phyloP scores from a whole-genome alignment of 2,329 filamentous ascomycete genomes.

The Aspergillus fumigatus region DNA sequence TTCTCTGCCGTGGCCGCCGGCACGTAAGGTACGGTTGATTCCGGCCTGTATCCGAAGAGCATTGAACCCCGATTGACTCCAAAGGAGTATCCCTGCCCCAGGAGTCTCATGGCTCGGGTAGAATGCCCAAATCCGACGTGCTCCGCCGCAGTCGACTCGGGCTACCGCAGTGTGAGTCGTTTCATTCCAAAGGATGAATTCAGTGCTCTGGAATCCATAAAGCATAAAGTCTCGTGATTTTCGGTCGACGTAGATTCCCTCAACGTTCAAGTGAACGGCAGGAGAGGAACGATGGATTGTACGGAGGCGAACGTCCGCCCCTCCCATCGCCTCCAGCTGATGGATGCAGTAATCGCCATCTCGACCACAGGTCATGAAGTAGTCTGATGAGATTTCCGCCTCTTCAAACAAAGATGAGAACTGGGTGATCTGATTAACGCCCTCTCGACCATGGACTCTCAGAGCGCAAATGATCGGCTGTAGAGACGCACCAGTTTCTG shows the following conservation, averaged over 20 bases:
- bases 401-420: constrained; percentile 12
- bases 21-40: constrained; percentile 51
- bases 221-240: constrained; percentile 57
- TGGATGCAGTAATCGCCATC: constrained; percentile 73
- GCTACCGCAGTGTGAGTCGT: constrained; percentile 64
- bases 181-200: constrained; percentile 79
- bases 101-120: constrained; percentile 20
- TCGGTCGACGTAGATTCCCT: constrained; percentile 61
- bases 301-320: constrained; percentile 32
- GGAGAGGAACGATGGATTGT: constrained; percentile 65
- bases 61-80: constrained; percentile 65
- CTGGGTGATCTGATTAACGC: constrained; percentile 61
- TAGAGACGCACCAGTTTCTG: constrained; percentile 11
- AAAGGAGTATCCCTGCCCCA: constrained; percentile 58
- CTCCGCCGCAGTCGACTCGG: constrained; percentile 75
- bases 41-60: constrained; percentile 37
- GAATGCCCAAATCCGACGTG: constrained; percentile 71
- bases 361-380: constrained; percentile 66
- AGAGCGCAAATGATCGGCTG: constrained; percentile 21
- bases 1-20: constrained; percentile 80
- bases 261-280: constrained; percentile 71
- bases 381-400: constrained; percentile 18
- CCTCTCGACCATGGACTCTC: constrained; percentile 51
- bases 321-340: constrained; percentile 20
- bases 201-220: constrained; percentile 74